Conservation (phyloP, 176 grass and related monocot genomes). For the Zoysia japonica region DNA sequence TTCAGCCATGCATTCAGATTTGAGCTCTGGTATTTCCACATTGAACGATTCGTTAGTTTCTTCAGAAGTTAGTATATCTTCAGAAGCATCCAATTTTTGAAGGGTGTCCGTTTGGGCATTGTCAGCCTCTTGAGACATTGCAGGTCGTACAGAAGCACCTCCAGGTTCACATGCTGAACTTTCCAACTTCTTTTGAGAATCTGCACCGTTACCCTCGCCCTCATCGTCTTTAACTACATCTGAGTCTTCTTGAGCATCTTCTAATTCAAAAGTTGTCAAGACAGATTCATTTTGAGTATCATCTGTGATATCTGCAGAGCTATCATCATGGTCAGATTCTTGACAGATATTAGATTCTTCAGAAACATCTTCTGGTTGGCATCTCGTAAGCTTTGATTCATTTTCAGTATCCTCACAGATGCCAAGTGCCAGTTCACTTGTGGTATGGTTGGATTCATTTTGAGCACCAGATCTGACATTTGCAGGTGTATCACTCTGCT, state of each 20-base stretch:
- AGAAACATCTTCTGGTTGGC: slow-evolving; percentile 21
- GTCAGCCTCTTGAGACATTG: slow-evolving; percentile 2
- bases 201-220: background rate
- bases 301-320: background rate
- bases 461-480: background rate
- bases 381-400: slow-evolving; percentile 8
- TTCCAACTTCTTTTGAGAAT: background rate
- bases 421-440: background rate
- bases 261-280: background rate
- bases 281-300: slow-evolving; percentile 14
- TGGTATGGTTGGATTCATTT: background rate
- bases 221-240: slow-evolving; percentile 14
- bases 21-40: background rate
- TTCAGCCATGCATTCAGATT: background rate
- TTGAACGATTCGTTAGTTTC: background rate
- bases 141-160: slow-evolving; percentile 21
- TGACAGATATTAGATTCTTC: slow-evolving; percentile 30
- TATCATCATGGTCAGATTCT: slow-evolving; percentile 28
- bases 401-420: background rate
- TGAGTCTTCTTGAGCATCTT: slow-evolving; percentile 19
- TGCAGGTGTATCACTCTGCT: background rate
- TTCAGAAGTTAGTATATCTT: slow-evolving; percentile 20
- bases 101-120: background rate
- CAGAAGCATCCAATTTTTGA: background rate
- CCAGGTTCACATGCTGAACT: background rate